Conservation (phyloP, 495 filamentous ascomycete genomes). For the Margaritispora aquatica region DNA sequence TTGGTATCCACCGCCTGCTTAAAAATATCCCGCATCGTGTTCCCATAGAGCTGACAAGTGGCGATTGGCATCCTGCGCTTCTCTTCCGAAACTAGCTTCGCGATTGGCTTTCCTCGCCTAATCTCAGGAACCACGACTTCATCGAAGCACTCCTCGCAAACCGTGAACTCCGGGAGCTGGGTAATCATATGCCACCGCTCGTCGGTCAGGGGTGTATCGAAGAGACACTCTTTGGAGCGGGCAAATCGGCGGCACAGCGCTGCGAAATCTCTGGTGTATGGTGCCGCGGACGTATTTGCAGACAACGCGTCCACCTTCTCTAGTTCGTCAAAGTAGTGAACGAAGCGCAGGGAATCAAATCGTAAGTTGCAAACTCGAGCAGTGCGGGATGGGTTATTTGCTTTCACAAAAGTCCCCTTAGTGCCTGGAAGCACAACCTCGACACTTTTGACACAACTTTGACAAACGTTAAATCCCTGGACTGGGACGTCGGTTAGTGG, state of each 20-base stretch:
- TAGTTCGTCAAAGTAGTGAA: slow-evolving; percentile 57
- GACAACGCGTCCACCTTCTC: slow-evolving; percentile 47
- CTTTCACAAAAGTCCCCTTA: slow-evolving; percentile 38
- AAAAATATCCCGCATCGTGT: slow-evolving; percentile 53
- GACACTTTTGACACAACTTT: slow-evolving; percentile 44
- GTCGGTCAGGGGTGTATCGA: slow-evolving; percentile 40
- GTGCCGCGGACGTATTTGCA: slow-evolving; percentile 28
- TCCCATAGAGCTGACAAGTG: slow-evolving; percentile 56
- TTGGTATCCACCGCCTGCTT: slow-evolving; percentile 43
- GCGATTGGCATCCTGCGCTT: slow-evolving; percentile 8
- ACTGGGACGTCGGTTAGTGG: slow-evolving; percentile 42
- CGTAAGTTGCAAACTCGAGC: slow-evolving; percentile 44
- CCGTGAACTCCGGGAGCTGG: slow-evolving; percentile 54
- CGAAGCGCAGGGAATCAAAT: slow-evolving; percentile 45
- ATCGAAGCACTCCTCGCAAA: slow-evolving; percentile 54
- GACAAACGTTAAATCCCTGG: slow-evolving; percentile 51
- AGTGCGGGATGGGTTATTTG: slow-evolving; percentile 25
- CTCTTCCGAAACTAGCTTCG: slow-evolving; percentile 18
- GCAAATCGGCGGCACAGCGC: slow-evolving; percentile 44
- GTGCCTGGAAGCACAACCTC: slow-evolving; percentile 45
- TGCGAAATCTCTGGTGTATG: slow-evolving; percentile 44
- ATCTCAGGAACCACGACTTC: slow-evolving; percentile 23
- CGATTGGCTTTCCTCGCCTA: slow-evolving; percentile 16
- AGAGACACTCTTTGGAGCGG: slow-evolving; percentile 45
- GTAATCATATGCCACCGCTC: slow-evolving; percentile 58